Conservation (phyloP, 164 flowering plant species). For the Chloranthus sessilifolius region DNA sequence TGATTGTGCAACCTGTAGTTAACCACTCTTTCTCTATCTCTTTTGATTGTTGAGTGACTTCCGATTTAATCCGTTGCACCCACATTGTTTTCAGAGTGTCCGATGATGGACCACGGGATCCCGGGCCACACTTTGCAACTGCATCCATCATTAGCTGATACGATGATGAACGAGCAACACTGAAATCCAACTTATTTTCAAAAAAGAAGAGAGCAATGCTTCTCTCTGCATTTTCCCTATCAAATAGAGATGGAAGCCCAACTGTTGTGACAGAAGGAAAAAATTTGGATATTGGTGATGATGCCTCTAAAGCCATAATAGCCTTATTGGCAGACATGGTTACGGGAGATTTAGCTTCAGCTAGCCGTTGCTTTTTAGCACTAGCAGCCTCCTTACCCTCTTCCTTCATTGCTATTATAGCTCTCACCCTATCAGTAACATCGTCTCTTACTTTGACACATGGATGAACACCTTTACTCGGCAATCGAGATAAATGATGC, state of each 20-base stretch:
- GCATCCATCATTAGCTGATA: conserved; percentile 85
- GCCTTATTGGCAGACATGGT: conserved; percentile 30
- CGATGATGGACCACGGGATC: conserved; percentile 70
- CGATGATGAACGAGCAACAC: conserved; percentile 78
- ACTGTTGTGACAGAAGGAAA: conserved; percentile 33
- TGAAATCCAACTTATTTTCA: conserved; percentile 80
- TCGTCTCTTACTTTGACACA: conserved; percentile 93
- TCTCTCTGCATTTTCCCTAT: conserved; percentile 75
- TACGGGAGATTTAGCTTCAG: conserved; percentile 40
- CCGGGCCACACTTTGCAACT: conserved; percentile 59
- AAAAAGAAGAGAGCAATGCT: conserved; percentile 83
- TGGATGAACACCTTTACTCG: conserved; percentile 92
- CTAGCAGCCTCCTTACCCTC: conserved; percentile 51
- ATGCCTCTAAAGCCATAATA: conserved; percentile 30
- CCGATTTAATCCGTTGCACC: conserved; percentile 75
- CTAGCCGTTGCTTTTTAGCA: conserved; percentile 44
- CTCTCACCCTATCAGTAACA: conserved; percentile 68
- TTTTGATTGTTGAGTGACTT: conserved; percentile 56
- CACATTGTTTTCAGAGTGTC: conserved; percentile 66
- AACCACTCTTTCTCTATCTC: conserved; percentile 83
- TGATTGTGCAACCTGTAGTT: conserved; percentile 79
- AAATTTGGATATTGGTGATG: conserved; percentile 33
- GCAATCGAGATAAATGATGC: conserved; percentile 86
- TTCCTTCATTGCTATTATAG: conserved; percentile 60
- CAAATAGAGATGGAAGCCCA: conserved; percentile 28